Conservation (phyloP, 176 grass and related monocot species). For the Oryza nivara region DNA sequence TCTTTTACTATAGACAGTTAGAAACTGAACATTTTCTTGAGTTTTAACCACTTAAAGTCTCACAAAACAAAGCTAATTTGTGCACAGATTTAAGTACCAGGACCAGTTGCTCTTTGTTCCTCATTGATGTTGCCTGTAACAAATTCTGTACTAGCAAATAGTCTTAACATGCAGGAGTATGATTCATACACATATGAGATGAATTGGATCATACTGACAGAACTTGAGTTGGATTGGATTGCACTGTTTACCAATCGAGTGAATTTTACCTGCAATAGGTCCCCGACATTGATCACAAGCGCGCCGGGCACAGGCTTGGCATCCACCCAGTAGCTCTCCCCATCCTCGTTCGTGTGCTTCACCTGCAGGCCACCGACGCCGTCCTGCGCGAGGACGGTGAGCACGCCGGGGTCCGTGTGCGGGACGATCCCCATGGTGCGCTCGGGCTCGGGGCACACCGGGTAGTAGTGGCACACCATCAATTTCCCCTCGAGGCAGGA, state of each 20-base stretch:
- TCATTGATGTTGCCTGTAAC: not conserved
- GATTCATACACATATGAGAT: not conserved
- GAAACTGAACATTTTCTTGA: not conserved
- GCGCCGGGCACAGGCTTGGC: slow-evolving; percentile 64
- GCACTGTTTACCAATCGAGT: not conserved
- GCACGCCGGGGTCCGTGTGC: slow-evolving; percentile 79
- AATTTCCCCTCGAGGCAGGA: slow-evolving; percentile 60
- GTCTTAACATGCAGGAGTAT: not conserved
- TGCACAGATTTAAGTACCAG: not conserved
- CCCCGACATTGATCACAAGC: slow-evolving; percentile 83
- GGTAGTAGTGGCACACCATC: slow-evolving; percentile 93
- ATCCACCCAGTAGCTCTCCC: slow-evolving; percentile 66
- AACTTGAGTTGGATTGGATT: not conserved
- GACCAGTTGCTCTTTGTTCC: not conserved
- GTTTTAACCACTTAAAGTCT: slow-evolving; percentile 2
- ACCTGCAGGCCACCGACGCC: slow-evolving; percentile 76
- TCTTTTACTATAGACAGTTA: too few species aligned
- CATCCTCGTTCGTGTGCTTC: slow-evolving; percentile 52
- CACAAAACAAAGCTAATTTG: not conserved
- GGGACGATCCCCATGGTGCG: slow-evolving; percentile 66
- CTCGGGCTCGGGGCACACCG: slow-evolving; percentile 82
- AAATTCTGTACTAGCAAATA: not conserved
- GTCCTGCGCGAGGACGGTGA: slow-evolving; percentile 76
- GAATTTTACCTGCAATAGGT: slow-evolving; percentile 76
- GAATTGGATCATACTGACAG: not conserved